These are phyloP conservation scores for Sporothrix brasiliensis DNA, from an alignment of 2,329 filamentous ascomycete genomes.

Conservation along the genomic window DNA sequence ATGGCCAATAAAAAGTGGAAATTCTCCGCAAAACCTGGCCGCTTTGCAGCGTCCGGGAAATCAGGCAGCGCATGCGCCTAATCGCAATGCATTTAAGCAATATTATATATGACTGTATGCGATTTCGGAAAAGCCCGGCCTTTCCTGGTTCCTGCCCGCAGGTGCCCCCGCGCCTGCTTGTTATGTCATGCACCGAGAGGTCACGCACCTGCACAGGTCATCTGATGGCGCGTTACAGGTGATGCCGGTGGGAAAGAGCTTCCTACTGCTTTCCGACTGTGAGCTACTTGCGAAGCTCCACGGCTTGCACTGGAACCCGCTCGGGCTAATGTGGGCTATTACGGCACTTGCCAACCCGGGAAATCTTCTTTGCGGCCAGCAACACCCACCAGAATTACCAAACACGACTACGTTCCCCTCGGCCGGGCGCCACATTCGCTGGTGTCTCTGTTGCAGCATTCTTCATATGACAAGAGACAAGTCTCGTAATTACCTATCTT, in stretches of 20 bases:
- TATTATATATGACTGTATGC: not conserved
- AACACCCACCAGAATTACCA: conserved; percentile 3
- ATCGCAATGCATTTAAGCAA: conserved; percentile 2
- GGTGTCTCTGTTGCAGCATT: not conserved
- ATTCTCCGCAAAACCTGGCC: not conserved
- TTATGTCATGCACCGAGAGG: not conserved
- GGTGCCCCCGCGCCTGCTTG: conserved; percentile 1
- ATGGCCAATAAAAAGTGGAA: conserved; percentile 10
- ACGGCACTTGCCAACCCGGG: conserved; percentile 35
- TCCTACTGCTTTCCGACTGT: conserved; percentile 11
- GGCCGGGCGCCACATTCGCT: conserved; percentile 37
- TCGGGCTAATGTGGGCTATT: conserved; percentile 27
- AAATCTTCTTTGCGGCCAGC: conserved; percentile 39
- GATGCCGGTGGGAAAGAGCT: not conserved
- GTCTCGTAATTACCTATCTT: conserved; percentile 27
- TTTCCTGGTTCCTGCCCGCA: not conserved
- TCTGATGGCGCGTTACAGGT: not conserved
- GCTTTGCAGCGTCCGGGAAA: conserved; percentile 1
- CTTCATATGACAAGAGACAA: not conserved
- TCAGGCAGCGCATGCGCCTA: not conserved
- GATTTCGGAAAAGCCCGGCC: conserved; percentile 33
- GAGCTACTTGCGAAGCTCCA: not conserved
- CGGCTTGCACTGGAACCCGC: not conserved
- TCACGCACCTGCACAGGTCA: conserved; percentile 19
- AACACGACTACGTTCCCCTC: conserved; percentile 36